Evolutionary conservation across 371 early-diverging fungal genomes (phyloP).

Genomic region (Mucor circinelloides): DNA sequence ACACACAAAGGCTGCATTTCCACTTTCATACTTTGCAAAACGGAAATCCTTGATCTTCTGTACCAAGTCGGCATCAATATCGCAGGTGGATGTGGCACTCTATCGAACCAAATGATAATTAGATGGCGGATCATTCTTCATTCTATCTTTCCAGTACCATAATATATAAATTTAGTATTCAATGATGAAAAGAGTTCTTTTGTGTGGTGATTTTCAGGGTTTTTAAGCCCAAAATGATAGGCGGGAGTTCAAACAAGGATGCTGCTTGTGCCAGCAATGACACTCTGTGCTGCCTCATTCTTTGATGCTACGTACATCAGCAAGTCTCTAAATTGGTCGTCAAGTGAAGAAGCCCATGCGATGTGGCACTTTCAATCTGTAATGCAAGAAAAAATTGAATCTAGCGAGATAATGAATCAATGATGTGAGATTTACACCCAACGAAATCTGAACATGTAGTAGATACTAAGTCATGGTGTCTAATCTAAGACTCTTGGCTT

Average conservation of each 20-base stretch:
- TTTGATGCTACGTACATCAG: no score
- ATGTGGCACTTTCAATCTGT: no score
- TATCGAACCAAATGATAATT: neutral
- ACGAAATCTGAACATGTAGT: no score
- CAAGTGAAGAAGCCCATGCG: no score
- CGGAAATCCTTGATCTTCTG: constrained; percentile 63
- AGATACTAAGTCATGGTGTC: no score
- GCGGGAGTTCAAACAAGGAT: neutral
- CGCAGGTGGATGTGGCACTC: constrained; percentile 51
- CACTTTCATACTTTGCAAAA: constrained; percentile 57
- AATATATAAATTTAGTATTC: neutral
- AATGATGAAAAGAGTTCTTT: neutral
- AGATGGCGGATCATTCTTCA: neutral
- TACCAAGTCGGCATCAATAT: constrained; percentile 57
- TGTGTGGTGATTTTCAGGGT: neutral
- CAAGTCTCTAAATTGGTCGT: no score
- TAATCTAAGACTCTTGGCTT: no score
- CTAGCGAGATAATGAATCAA: no score
- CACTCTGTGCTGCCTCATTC: no score
- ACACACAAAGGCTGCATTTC: constrained; percentile 64
- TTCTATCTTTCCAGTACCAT: neutral
- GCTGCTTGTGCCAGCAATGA: no score
- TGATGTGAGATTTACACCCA: no score
- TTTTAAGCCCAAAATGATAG: neutral
- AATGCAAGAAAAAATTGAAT: no score